Evolutionary conservation across 2,329 filamentous ascomycete genomes (phyloP).

Genomic region (Fusarium vanettenii): DNA sequence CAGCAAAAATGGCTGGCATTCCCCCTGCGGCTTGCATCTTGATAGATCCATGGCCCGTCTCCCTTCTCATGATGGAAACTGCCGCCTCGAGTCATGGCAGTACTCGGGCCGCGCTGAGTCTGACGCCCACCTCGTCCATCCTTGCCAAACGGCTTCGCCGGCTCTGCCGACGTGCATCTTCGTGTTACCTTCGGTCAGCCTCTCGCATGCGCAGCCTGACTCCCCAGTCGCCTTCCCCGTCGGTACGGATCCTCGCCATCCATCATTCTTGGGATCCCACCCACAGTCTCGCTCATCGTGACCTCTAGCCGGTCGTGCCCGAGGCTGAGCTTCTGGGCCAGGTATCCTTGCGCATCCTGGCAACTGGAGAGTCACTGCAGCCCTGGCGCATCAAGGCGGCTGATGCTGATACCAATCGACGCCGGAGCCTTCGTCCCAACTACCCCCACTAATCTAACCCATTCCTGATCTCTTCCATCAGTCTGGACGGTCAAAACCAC

Average conservation of each 20-base stretch:
- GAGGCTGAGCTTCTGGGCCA: slow-evolving; percentile 26
- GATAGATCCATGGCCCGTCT: background rate
- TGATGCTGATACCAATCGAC: slow-evolving; percentile 40
- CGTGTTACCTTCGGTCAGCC: slow-evolving; percentile 39
- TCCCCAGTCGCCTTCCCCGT: slow-evolving; percentile 19
- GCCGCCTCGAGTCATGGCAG: slow-evolving; percentile 22
- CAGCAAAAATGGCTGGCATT: slow-evolving; percentile 1
- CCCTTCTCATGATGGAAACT: background rate
- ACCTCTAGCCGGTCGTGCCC: slow-evolving; percentile 24
- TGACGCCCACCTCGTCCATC: slow-evolving; percentile 20
- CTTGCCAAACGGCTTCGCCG: slow-evolving; percentile 33
- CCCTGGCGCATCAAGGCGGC: slow-evolving; percentile 37
- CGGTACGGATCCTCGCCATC: slow-evolving; percentile 32
- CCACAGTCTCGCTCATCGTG: slow-evolving; percentile 12
- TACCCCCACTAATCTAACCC: slow-evolving; percentile 42
- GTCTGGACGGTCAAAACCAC: slow-evolving; percentile 31
- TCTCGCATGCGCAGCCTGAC: slow-evolving; percentile 29
- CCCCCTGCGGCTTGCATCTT: slow-evolving; percentile 2
- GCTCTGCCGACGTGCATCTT: slow-evolving; percentile 36
- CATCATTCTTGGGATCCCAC: slow-evolving; percentile 14
- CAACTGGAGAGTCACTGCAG: slow-evolving; percentile 34
- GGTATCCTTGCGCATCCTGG: slow-evolving; percentile 38
- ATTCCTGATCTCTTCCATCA: slow-evolving; percentile 34
- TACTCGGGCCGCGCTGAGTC: slow-evolving; percentile 22
- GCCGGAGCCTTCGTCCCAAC: slow-evolving; percentile 39